Evolutionary conservation across 352 stramenopile species (phyloP), one percentile per base, ranked within the genome.

Genomic region (Aphanomyces cochlioides): DNA sequence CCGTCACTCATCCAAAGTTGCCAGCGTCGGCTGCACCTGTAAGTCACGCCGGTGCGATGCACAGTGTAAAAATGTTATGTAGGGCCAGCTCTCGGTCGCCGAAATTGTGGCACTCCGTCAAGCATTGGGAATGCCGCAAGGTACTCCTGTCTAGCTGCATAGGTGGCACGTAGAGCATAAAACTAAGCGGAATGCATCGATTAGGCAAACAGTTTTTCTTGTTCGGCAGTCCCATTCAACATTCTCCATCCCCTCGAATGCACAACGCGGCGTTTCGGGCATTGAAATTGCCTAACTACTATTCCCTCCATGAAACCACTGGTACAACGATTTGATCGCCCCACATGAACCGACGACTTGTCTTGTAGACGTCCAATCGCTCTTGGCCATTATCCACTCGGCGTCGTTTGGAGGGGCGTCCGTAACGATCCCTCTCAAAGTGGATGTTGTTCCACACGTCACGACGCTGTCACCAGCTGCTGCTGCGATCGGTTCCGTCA

Each of bases 401-500:
- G 66, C 73, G 1, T 61, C 72, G n/a, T 98, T 99, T 76, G 95
- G 94, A 21, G 97, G 97, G 50, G 96, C 87, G 43, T 98, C 89
- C 13, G 93, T 99, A 15, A 99, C 97, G 28, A 99, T 99, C 74
- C 97, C 97, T 34, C 95, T 98, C 78, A 99, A 99, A 78, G 78
- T 93, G 39, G 88, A 92, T 56, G 93, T 99, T 68, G 97, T 99
- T 74, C 79, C 82, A 10, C 88, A 97, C 67, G 72, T 99, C 50
- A 84, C 98, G 75, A 83, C 96, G 37, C 78, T 99, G 53, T 97
- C 88, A 21, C 83, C 95, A 56, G 90, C 96, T n/a, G 97, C 95
- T 0, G 79, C 82, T 48, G 80, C 81, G n/a, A 99, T 99, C 74
- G 97, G 97, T n/a, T 97, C 96, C 45, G 96, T 99, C 43, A 99